Conservation (phyloP, 805 yeast genomes). For the Tetrapisispora nanseiensis region DNA sequence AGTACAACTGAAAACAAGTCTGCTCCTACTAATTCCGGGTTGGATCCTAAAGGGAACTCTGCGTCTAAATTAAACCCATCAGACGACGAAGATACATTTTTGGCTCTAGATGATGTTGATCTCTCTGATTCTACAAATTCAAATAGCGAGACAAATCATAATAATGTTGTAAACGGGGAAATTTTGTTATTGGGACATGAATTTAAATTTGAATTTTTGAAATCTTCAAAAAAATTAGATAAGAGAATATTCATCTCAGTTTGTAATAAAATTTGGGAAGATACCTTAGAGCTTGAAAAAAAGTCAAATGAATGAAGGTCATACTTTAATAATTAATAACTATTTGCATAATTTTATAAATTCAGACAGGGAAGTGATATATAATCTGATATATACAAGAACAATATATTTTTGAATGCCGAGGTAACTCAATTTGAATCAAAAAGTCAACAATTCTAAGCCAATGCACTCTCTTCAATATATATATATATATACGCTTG, state of each 20-base stretch:
- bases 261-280: constrained; percentile 29
- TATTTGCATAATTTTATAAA: not conserved
- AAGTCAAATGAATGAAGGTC: not conserved
- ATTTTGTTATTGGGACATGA: constrained; percentile 18
- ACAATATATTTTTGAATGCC: no score
- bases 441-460: no score
- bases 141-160: not conserved
- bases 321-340: not conserved
- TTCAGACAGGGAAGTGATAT: not conserved
- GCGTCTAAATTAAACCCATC: constrained; percentile 2
- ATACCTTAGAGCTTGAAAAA: constrained; percentile 10
- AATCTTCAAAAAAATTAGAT: constrained; percentile 14
- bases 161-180: constrained; percentile 13
- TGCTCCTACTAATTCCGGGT: no score
- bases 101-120: constrained; percentile 23
- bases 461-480: no score
- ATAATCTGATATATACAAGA: no score
- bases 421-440: no score
- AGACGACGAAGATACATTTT: constrained; percentile 18
- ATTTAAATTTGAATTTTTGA: constrained; percentile 23
- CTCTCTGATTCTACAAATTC: not conserved
- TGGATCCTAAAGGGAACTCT: not conserved
- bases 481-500: no score
- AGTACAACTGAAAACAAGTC: not conserved
- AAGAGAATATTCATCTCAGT: constrained; percentile 27